These are phyloP conservation scores for Fusarium decemcellulare DNA, from an alignment of 2,329 filamentous ascomycete species.

Conservation along the genomic window DNA sequence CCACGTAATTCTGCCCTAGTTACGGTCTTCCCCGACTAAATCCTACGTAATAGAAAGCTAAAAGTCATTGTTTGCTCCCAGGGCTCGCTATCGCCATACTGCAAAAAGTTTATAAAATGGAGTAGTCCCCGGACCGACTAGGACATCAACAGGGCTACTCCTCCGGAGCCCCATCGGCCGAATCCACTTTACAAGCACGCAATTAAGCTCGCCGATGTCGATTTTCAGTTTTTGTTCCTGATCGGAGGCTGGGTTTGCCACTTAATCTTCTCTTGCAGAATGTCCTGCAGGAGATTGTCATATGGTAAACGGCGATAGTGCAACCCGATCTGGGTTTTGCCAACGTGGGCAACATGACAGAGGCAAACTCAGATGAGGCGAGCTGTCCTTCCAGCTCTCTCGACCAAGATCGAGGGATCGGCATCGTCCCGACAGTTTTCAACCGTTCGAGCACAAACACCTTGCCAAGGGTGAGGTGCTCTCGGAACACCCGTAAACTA, in stretches of 20 bases:
- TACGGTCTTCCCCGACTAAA: too few species aligned
- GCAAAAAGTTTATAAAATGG: conserved; percentile 31
- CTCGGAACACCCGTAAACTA: neutral
- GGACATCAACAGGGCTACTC: neutral
- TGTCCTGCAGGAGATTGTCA: neutral
- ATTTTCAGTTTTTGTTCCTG: neutral
- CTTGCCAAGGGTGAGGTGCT: neutral
- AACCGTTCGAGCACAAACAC: neutral
- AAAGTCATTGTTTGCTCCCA: conserved; percentile 4
- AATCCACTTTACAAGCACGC: conserved; percentile 32
- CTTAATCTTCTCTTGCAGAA: neutral
- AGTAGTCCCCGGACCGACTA: conserved; percentile 15
- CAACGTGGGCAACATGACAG: too few species aligned
- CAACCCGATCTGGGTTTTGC: too few species aligned
- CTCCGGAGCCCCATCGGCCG: neutral
- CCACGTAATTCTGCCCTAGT: too few species aligned
- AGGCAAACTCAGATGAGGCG: too few species aligned
- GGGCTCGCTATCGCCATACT: conserved; percentile 29
- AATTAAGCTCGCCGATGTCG: conserved; percentile 23
- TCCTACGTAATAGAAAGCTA: conserved; percentile 14
- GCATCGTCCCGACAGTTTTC: neutral
- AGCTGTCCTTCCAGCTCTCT: too few species aligned
- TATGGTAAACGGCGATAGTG: neutral
- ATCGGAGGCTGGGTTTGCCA: neutral
- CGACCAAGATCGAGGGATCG: neutral